Conservation (phyloP, 2,329 filamentous ascomycete species). For the Tolypocladium ophioglossoides region DNA sequence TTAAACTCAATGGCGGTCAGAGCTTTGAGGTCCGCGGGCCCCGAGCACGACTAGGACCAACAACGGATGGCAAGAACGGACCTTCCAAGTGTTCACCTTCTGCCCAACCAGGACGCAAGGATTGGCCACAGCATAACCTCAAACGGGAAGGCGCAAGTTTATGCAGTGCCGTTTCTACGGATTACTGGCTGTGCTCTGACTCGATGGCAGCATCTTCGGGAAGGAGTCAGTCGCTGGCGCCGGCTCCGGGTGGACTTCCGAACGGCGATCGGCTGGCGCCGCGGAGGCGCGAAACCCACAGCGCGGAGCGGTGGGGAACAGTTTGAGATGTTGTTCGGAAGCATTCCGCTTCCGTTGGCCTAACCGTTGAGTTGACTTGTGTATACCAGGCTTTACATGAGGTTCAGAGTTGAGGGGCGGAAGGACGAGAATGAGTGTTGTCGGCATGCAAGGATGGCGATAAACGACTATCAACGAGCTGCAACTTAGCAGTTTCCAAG, state of each 20-base stretch:
- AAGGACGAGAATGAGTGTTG: neutral
- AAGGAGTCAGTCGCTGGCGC: neutral
- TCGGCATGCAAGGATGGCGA: neutral
- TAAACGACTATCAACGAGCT: neutral
- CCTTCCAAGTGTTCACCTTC: no score
- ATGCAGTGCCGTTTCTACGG: neutral
- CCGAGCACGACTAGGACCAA: neutral
- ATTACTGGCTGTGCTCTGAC: neutral
- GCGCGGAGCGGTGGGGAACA: neutral
- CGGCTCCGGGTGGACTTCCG: neutral
- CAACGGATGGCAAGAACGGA: neutral
- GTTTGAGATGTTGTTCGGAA: neutral
- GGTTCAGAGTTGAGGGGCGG: neutral
- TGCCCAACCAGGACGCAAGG: neutral
- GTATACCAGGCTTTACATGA: neutral
- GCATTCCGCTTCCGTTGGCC: neutral
- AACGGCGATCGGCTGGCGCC: neutral
- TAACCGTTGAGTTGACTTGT: neutral
- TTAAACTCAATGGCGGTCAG: neutral
- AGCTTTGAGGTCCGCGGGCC: neutral
- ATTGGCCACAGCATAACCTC: neutral
- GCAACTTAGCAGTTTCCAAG: neutral
- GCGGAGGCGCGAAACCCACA: neutral
- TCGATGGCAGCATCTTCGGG: neutral
- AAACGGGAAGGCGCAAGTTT: neutral